Conservation (phyloP, 768 basidiomycete species). For the Leccinellum rugosiceps region DNA sequence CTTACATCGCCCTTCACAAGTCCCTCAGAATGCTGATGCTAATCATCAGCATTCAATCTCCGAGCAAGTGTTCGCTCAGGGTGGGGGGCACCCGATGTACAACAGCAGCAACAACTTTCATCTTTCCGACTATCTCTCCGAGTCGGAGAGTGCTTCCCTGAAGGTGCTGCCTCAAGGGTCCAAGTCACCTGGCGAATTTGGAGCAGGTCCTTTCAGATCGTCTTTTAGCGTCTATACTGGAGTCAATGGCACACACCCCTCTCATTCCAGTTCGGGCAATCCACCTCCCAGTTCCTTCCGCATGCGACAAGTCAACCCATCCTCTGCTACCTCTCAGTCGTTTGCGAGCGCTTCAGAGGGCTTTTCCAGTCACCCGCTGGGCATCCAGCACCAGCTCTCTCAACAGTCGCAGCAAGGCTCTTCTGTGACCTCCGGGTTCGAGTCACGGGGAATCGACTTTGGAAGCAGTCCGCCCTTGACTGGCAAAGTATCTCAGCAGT, state of each 20-base stretch:
- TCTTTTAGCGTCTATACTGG: slow-evolving; percentile 34
- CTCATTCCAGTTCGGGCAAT: slow-evolving; percentile 26
- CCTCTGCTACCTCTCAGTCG: slow-evolving; percentile 27
- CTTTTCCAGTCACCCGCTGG: slow-evolving; percentile 25
- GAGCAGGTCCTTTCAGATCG: slow-evolving; percentile 34
- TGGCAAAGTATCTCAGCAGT: slow-evolving; percentile 30
- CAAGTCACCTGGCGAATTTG: slow-evolving; percentile 34
- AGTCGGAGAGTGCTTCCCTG: slow-evolving; percentile 32
- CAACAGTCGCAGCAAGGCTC: slow-evolving; percentile 34
- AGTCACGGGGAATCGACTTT: slow-evolving; percentile 34
- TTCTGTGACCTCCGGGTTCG: slow-evolving; percentile 21
- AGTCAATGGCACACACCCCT: slow-evolving; percentile 22
- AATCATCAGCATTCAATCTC: slow-evolving; percentile 34
- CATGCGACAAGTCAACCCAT: slow-evolving; percentile 33
- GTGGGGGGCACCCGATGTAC: slow-evolving; percentile 38
- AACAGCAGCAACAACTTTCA: slow-evolving; percentile 37
- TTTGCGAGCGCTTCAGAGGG: slow-evolving; percentile 24
- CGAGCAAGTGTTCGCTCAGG: slow-evolving; percentile 31
- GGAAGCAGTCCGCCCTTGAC: slow-evolving; percentile 24
- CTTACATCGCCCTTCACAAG: slow-evolving; percentile 25
- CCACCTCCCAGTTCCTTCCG: slow-evolving; percentile 34
- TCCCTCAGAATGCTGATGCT: slow-evolving; percentile 25
- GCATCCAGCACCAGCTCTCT: slow-evolving; percentile 33
- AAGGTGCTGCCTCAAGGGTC: slow-evolving; percentile 29
- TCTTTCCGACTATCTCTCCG: slow-evolving; percentile 33